These are phyloP conservation scores for Alternaria sp. DNA, from an alignment of 2,329 filamentous ascomycete genomes.

Conservation along the genomic window DNA sequence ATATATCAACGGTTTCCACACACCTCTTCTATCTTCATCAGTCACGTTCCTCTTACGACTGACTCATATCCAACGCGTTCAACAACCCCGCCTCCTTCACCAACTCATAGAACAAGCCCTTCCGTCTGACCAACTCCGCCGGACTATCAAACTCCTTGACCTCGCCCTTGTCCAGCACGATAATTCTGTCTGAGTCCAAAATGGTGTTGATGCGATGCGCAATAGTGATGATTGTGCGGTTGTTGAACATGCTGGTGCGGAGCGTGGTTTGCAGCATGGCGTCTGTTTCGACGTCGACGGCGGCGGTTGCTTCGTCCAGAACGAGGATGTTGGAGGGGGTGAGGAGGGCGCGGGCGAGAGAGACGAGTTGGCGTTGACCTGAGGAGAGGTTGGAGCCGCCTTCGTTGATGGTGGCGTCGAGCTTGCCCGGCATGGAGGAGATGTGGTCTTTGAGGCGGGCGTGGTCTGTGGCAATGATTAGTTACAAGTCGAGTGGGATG, in stretches of 20 bases:
- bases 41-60: background rate
- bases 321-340: constrained; percentile 97
- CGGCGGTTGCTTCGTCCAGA: constrained; percentile 89
- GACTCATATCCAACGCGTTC: constrained; percentile 19
- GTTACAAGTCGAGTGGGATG: background rate
- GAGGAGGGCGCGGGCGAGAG: constrained; percentile 88
- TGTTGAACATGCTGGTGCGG: constrained; percentile 74
- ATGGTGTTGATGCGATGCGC: constrained; percentile 99
- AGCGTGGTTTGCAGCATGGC: constrained; percentile 69
- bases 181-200: constrained; percentile 83
- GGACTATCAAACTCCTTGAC: constrained; percentile 95
- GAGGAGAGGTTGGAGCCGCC: constrained; percentile 95
- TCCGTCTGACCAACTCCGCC: constrained; percentile 73
- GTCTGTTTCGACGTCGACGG: constrained; percentile 74
- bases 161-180: constrained; percentile 88
- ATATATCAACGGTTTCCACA: background rate
- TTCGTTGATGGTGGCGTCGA: constrained; percentile 92
- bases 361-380: constrained; percentile 93
- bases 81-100: constrained; percentile 88
- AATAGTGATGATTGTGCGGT: constrained; percentile 97
- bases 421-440: constrained; percentile 80
- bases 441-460: constrained; percentile 93
- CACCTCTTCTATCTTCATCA: background rate
- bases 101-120: constrained; percentile 84
- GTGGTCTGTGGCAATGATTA: constrained; percentile 68